A percentile compares a stretch with the other conserved stretches of the same genome.
Conservation (phyloP, 768 basidiomycete genomes). For the Multifurca ochricompacta region DNA sequence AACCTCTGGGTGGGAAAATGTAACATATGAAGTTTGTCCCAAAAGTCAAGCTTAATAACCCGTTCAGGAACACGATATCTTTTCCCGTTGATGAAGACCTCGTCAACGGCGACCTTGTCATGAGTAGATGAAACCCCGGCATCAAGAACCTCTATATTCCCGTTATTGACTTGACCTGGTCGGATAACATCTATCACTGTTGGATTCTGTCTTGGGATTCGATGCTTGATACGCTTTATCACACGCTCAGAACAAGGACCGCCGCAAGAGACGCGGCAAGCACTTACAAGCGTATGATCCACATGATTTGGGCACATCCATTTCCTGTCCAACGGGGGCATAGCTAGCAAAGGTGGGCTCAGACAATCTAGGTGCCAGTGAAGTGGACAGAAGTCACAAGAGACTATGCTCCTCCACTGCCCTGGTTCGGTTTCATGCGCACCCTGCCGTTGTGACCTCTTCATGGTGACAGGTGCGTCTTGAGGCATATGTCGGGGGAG, state of each 20-base stretch:
- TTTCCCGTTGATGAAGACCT: constrained; percentile 80
- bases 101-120: constrained; percentile 58
- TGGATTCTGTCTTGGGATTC: constrained; percentile 65
- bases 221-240: constrained; percentile 64
- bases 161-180: constrained; percentile 75
- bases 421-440: constrained; percentile 39
- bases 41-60: constrained; percentile 90
- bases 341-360: constrained; percentile 76
- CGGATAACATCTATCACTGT: constrained; percentile 68
- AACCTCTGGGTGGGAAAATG: constrained; percentile 13
- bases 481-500: constrained; percentile 49
- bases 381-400: constrained; percentile 90
- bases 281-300: constrained; percentile 74
- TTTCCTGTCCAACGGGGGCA: constrained; percentile 84
- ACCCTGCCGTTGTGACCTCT: constrained; percentile 44
- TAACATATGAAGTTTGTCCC: constrained; percentile 57
- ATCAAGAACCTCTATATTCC: constrained; percentile 82
- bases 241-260: constrained; percentile 13
- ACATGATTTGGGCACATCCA: constrained; percentile 99
- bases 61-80: constrained; percentile 91
- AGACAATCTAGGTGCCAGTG: constrained; percentile 98
- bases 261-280: constrained; percentile 2
- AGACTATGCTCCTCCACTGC: constrained; percentile 65
- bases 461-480: constrained; percentile 40
- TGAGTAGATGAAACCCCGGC: constrained; percentile 43